Evolutionary conservation across 2,329 filamentous ascomycete species (phyloP).

Genomic region (Waltergamsia citrina): DNA sequence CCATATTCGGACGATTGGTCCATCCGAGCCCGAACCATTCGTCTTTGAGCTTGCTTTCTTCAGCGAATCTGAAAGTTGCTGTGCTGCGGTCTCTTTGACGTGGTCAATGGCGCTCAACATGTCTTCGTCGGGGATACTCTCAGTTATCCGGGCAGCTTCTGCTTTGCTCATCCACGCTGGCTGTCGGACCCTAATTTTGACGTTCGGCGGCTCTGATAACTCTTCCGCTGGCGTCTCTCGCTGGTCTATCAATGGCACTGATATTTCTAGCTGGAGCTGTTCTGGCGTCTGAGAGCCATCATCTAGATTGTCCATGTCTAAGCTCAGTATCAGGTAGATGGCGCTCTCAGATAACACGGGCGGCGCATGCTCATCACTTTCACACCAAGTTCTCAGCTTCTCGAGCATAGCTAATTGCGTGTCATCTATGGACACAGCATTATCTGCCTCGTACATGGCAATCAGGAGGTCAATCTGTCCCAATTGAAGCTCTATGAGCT

Average conservation of each 20-base stretch:
- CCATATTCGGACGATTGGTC: slow-evolving; percentile 41
- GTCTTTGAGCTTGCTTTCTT: not conserved
- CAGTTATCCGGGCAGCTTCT: slow-evolving; percentile 25
- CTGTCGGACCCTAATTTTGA: slow-evolving; percentile 33
- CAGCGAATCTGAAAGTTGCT: not conserved
- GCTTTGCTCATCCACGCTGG: slow-evolving; percentile 43
- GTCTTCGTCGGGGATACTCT: slow-evolving; percentile 30
- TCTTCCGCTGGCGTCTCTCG: slow-evolving; percentile 1
- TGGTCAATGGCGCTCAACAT: slow-evolving; percentile 34
- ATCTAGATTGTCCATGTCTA: slow-evolving; percentile 11
- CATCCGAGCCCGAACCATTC: too few species aligned
- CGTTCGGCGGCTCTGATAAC: slow-evolving; percentile 24
- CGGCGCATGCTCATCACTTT: slow-evolving; percentile 3
- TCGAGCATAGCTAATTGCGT: slow-evolving; percentile 9
- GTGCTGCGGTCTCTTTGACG: slow-evolving; percentile 24
- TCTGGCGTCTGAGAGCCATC: not conserved
- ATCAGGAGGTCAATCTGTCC: slow-evolving; percentile 39
- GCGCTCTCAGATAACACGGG: slow-evolving; percentile 5
- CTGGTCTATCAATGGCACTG: slow-evolving; percentile 17
- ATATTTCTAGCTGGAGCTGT: slow-evolving; percentile 21
- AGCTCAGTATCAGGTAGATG: slow-evolving; percentile 15
- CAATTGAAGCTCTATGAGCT: slow-evolving; percentile 36
- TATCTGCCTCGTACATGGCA: slow-evolving; percentile 38
- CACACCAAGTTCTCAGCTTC: slow-evolving; percentile 12
- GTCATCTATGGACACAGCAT: slow-evolving; percentile 18